Percentiles rank a stretch among this genome's conserved stretches.
These are phyloP conservation scores for Edaphochlamys debaryana DNA, from an alignment of 139 green algal species.

Conservation along the genomic window DNA sequence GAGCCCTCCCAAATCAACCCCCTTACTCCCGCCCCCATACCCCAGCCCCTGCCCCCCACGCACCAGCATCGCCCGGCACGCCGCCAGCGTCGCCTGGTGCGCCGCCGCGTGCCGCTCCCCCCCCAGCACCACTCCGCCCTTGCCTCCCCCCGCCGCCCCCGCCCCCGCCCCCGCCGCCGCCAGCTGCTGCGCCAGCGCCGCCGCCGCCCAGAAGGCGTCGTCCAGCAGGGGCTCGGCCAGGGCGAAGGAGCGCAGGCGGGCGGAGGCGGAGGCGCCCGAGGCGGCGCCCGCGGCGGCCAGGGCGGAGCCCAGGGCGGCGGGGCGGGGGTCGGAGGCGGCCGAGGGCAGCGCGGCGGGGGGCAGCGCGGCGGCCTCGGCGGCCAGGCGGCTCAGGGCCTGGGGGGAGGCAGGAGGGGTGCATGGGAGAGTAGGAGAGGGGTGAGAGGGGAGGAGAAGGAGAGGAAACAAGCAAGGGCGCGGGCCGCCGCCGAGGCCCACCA, in stretches of 20 bases:
- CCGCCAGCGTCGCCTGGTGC: not conserved
- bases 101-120: not conserved
- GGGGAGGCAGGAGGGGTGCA: too few species aligned
- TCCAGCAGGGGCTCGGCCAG: constrained; percentile 22
- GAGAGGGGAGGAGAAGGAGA: not conserved
- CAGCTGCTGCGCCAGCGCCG: not conserved
- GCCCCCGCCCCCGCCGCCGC: not conserved
- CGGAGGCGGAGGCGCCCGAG: not conserved
- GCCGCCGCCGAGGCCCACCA: too few species aligned
- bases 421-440: too few species aligned
- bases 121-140: not conserved
- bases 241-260: not conserved
- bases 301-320: not conserved
- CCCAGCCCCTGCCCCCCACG: not conserved
- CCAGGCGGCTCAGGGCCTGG: not conserved
- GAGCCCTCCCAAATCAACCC: not conserved
- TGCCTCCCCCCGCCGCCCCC: not conserved
- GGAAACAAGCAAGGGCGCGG: not conserved
- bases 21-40: not conserved
- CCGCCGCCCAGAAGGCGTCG: constrained; percentile 18
- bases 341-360: not conserved
- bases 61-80: constrained; percentile 20
- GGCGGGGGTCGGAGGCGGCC: constrained; percentile 1
- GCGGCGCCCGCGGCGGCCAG: not conserved
- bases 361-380: not conserved